Base-by-base conservation (phyloP, 129 eudicot species). In the Cynara cardunculus region DNA sequence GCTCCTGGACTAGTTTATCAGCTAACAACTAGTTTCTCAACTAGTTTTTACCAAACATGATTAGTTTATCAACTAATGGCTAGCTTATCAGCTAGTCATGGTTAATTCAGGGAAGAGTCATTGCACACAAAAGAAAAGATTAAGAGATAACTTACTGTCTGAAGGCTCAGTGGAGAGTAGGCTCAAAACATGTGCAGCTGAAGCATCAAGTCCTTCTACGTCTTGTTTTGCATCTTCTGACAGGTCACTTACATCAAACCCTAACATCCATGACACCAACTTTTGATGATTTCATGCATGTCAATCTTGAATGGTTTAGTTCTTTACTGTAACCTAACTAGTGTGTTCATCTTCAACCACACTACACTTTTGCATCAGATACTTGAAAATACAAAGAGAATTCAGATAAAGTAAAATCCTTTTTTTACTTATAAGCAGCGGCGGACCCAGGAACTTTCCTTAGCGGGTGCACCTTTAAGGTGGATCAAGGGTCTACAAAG, bases 231-330 rank as follows among this genome's bases (percentile, higher is more conserved):
- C 86, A 71, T 90, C 90, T 82, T 90, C 97, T 2, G 97, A 90
- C 28, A 92, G 88, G 76, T 85, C 93, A 77, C 80, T 87, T 28
- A 92, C 93, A 69, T 92, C 97, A 87, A 88, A 92, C 97, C 97
- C 97, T 90, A 53, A 71, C 66, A 83, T 13, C 56, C 34, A 84
- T 31, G 64, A 35, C 22, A 21, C 72, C 25, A 69, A 30, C 32
- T 21, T 53, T 53, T 46, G 27, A 56, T 70, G 10, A 76, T 82
- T 76, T 34, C 53, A 34, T 76, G 59, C 67, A 81, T 26, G 53
- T 64, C 35, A 73, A 72, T 74, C 79, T 73, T 73, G 25, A 37
- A 72, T 64, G 44, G 53, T 72, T 64, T 62, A 64, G 13, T 72
- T 24, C 5, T n/a, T 53, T 79, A 73, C 77, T 32, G 41, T 61